Percentiles rank a stretch among this genome's conserved stretches.
Evolutionary conservation across 2,329 filamentous ascomycete species (phyloP).

Genomic region (Parastagonospora nodorum): DNA sequence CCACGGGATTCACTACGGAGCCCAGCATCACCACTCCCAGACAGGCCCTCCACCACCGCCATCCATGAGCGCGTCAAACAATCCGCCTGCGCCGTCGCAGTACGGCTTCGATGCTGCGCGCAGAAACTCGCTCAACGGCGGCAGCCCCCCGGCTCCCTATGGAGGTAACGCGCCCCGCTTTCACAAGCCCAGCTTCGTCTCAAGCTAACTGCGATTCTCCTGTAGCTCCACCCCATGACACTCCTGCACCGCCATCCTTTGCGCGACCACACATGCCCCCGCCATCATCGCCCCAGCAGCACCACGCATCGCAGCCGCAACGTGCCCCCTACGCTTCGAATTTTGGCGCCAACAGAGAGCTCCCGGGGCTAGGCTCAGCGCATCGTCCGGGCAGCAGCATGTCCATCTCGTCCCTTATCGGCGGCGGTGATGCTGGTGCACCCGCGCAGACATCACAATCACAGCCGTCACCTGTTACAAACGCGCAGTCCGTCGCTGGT

Average conservation of each 20-base stretch:
- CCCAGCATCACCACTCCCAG: constrained; percentile 33
- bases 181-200: constrained; percentile 17
- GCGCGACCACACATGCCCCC: constrained; percentile 55
- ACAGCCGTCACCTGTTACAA: constrained; percentile 53
- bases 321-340: constrained; percentile 48
- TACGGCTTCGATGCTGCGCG: constrained; percentile 51
- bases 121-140: constrained; percentile 50
- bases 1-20: constrained; percentile 32
- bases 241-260: constrained; percentile 50
- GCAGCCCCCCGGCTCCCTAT: constrained; percentile 39
- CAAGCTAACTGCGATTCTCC: constrained; percentile 28
- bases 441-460: constrained; percentile 48
- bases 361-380: constrained; percentile 56
- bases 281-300: constrained; percentile 53
- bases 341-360: constrained; percentile 60
- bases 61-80: constrained; percentile 41
- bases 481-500: constrained; percentile 44
- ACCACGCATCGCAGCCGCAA: constrained; percentile 46
- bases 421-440: constrained; percentile 56
- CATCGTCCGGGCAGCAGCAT: constrained; percentile 68
- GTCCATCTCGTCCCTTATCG: constrained; percentile 76
- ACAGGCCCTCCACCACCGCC: constrained; percentile 40
- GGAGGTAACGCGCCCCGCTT: constrained; percentile 36
- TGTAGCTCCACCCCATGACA: constrained; percentile 43
- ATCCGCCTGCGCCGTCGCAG: constrained; percentile 42